Evolutionary conservation across 2,329 filamentous ascomycete species (phyloP), one percentile per base, ranked within the genome.

Genomic region (Cyanodermella asteris): DNA sequence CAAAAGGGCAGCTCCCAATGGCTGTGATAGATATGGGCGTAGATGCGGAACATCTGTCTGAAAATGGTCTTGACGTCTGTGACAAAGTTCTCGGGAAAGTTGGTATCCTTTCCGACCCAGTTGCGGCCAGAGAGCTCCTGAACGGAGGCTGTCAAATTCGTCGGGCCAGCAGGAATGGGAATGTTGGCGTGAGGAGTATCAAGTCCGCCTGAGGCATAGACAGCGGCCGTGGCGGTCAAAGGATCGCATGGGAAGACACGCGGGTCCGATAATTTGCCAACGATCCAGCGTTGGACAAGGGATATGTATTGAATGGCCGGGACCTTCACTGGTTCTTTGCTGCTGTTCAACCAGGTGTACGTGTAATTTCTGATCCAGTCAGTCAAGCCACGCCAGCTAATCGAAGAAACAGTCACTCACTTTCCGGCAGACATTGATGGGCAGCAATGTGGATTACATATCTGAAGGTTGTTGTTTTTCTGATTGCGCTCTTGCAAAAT

Each of bases 41-140:
- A 97, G 38, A 93, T 84, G 31, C 87, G 76, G 61, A 97, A 94
- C 74, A 97, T 94, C 53, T 93, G 87, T 40, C 82, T 75, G 56
- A 93, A 84, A 41, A 93, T 87, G 36, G 73, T 73, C 56, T 90
- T 81, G 57, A 84, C 87, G 38, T 91, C 81, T 32, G 73, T 68
- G 38, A 84, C 61, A 48, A 93, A 94, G 36, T 78, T 76, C 34
- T 75, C 68, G 3, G 87, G 87, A 49, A 97, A 97, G 4, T 84
- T 84, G 31, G 77, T 87, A 23, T 76, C 67, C 55, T 90, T 91
- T 41, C 87, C 87, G 29, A 91, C 62, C 77, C 81, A 94, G 31
- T 66, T 55, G 27, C 75, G 71, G 21, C 66, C 56, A 4, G 55
- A 52, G 32, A 77, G 53, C 39, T 71, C 59, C 14, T 67, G 64